phyloP scores from a whole-genome alignment of 1,284 basidiomycete species.

The Malassezia globosa region DNA sequence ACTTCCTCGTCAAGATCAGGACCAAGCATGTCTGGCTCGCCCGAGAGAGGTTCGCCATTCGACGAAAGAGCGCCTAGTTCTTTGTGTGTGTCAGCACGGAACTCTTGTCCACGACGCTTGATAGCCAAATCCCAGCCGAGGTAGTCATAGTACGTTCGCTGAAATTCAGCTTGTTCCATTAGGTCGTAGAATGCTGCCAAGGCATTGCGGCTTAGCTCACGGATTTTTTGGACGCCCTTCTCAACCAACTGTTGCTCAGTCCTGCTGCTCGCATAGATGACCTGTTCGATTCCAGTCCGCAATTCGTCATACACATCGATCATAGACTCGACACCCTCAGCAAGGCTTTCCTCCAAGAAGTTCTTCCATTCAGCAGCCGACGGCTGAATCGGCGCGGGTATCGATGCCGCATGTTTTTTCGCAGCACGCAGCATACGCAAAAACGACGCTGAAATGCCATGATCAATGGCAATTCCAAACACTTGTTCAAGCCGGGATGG shows the following conservation, averaged over 20 bases:
- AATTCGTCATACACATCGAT: constrained; percentile 7
- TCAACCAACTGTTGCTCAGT: constrained; percentile 27
- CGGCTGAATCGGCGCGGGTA: neutral
- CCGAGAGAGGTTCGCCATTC: neutral
- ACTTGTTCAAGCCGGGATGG: constrained; percentile 1
- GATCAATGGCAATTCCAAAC: neutral
- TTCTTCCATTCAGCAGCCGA: constrained; percentile 7
- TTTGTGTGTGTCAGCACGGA: constrained; percentile 10
- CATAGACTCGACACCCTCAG: constrained; percentile 2
- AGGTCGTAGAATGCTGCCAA: constrained; percentile 26
- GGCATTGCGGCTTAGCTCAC: constrained; percentile 24
- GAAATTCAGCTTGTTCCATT: constrained; percentile 36
- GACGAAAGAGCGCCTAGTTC: neutral
- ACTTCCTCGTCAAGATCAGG: neutral
- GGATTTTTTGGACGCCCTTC: constrained; percentile 26
- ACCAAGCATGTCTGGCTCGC: neutral
- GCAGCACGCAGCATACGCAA: neutral
- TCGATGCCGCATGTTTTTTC: neutral
- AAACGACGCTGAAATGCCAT: neutral
- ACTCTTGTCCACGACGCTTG: constrained; percentile 6
- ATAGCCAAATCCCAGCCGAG: constrained; percentile 30
- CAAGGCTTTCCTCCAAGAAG: neutral
- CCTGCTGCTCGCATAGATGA: constrained; percentile 6
- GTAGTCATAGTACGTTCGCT: constrained; percentile 33
- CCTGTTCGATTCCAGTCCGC: neutral